Base-by-base conservation (phyloP, 805 yeast genomes). In the Starmerella bombicola region DNA sequence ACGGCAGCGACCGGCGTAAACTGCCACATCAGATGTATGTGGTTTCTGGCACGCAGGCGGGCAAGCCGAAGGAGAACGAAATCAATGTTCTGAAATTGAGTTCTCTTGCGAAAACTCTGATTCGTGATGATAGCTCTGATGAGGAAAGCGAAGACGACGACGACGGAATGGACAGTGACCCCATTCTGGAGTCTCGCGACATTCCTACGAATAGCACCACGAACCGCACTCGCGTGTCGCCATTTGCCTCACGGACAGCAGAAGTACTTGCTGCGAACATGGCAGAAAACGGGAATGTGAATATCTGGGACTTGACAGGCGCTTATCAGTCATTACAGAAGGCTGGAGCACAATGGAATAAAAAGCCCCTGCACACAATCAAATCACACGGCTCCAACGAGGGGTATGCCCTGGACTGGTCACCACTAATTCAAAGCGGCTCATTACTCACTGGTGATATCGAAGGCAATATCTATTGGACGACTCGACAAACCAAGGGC, bases 351-450 rank as follows among this genome's bases (percentile, higher is more conserved):
- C 68, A 71, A 52, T 74, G 88, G 48, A 80, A 93, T 37, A 83
- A 80, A 57, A 73, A 77, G 59, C 95, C 97, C 16, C 57, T 76
- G 9, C 86, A 85, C 63, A 84, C 94, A 5, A 68, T 91, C 45
- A 73, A 73, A 55, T 70, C 65, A 48, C 98, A 91, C 59, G 96
- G 96, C 19, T 78, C 79, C 50, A 93, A 82, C n/a, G 98, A 91
- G 65, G 97, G 98, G 26, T 91, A 84, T 56, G 98, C 95, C 13
- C 61, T 91, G 33, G 98, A 88, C 61, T 91, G 98, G 98, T 82
- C 94, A 1, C 95, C 96, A 32, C 64, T 80, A 48, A 72, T 76
- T 45, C 70, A 70, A 49, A 73, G 83, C 3, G 97, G 97, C 18
- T 70, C 85, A 1, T 65, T 91, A 47, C 67, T 91, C 42, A 73